Base-by-base conservation (phyloP, 495 filamentous ascomycete genomes). In the Xylaria curta region DNA sequence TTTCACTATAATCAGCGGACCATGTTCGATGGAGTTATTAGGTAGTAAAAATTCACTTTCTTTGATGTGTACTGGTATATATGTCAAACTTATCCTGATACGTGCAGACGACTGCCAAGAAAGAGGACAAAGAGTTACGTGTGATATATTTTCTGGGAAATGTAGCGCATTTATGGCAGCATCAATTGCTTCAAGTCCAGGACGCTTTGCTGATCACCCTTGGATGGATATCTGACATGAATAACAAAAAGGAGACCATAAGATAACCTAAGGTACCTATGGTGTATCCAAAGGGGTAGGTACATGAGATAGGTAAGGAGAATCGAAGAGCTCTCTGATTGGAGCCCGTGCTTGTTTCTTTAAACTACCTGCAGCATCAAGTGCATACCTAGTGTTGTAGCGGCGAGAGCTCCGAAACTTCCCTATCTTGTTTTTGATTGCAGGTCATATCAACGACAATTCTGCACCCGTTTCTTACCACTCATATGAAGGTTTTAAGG, bases 1-100 rank as follows among this genome's bases (percentile, higher is more conserved):
- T 70, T 26, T 64, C 38, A 42, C 47, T 70, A 26, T 49, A 53
- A 58, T 28, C 4, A 61, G 58, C 60, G 47, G 59, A 36, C 13
- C 49, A 17, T 70, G 38, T 33, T 70, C 44, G 68, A 42, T 24
- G 59, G 66, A 64, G 49, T 71, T 66, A 44, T 47, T 71, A 71
- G 69, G 69, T 71, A 71, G 69, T 66, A 58, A 28, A 28, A 66
- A 71, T 59, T 71, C 40, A 60, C 17, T 66, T 71, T 64, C 62
- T 51, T 69, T 66, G 49, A 59, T 62, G 38, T 49, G 62, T 71
- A 49, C 26, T 64, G 7, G n/a, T 66, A 53, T 42, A 38, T 24
- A 26, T 66, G 17, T 24, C n/a, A 4, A 7, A 40, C 3, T 19
- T 4, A 24, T 28, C 28, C 7, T 7, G 26, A 44, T 31, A 10